Evolutionary conservation across 2,329 filamentous ascomycete species (phyloP).

Genomic region (Ophiosphaerella narmari): DNA sequence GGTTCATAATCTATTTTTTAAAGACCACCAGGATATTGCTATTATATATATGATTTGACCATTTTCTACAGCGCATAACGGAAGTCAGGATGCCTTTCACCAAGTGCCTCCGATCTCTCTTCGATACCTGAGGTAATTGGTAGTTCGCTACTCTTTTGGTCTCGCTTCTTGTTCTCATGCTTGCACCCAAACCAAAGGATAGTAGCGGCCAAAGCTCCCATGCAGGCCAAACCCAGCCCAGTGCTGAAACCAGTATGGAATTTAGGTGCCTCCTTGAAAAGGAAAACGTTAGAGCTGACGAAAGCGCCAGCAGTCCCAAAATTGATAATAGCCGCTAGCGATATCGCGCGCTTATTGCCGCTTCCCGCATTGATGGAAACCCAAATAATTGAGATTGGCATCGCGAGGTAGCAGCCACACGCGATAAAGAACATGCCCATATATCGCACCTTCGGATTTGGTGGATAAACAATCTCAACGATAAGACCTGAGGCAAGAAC

Average conservation of each 20-base stretch:
- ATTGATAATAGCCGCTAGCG: constrained; percentile 27
- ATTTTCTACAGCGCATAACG: constrained; percentile 41
- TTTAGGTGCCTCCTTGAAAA: constrained; percentile 28
- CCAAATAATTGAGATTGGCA: constrained; percentile 62
- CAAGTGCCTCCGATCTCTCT: constrained; percentile 45
- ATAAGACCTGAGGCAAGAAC: constrained; percentile 56
- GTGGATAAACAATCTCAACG: constrained; percentile 52
- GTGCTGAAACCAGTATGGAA: constrained; percentile 38
- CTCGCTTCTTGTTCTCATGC: constrained; percentile 55
- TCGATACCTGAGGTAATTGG: constrained; percentile 7
- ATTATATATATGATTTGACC: too few relatives aligned
- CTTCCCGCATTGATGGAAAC: constrained; percentile 56
- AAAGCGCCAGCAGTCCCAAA: constrained; percentile 62
- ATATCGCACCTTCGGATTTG: constrained; percentile 50
- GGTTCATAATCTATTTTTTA: too few relatives aligned
- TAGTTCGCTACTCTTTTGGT: constrained; percentile 46
- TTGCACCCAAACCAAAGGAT: constrained; percentile 52
- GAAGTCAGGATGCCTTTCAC: constrained; percentile 59
- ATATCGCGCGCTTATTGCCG: constrained; percentile 32
- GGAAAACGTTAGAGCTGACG: constrained; percentile 50
- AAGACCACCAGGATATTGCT: too few relatives aligned
- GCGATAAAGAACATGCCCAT: constrained; percentile 61
- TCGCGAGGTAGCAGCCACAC: constrained; percentile 60
- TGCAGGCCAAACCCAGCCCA: constrained; percentile 30
- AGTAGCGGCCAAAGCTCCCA: constrained; percentile 42